Evolutionary conservation across 352 stramenopile species (phyloP).

Genomic region (Phytopythium chamaehyphon): DNA sequence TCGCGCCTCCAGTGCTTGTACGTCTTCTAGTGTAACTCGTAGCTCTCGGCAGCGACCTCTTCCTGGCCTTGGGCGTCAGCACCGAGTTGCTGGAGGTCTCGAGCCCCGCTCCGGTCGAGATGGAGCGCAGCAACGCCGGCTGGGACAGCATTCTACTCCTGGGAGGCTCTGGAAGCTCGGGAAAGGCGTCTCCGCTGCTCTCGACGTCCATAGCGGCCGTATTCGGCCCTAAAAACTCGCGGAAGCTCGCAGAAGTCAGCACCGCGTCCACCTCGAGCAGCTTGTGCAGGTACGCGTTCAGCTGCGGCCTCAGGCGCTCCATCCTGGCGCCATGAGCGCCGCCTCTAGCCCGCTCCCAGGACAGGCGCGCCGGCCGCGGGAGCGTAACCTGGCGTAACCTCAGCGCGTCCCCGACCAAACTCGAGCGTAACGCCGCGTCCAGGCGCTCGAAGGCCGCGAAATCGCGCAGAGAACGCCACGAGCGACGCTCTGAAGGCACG

Average conservation of each 20-base stretch:
- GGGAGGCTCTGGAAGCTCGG: background rate
- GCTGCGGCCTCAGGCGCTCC: constrained; percentile 33
- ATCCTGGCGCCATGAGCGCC: constrained; percentile 17
- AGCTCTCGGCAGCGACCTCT: too few relatives aligned
- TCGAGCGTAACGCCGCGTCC: constrained; percentile 25
- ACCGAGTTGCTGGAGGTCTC: background rate
- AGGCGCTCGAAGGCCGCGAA: constrained; percentile 50
- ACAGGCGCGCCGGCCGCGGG: constrained; percentile 29
- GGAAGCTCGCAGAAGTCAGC: constrained; percentile 31
- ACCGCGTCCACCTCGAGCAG: constrained; percentile 55
- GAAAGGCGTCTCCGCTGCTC: constrained; percentile 6
- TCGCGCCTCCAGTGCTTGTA: too few relatives aligned
- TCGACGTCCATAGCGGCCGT: constrained; percentile 29
- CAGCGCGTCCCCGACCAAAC: constrained; percentile 20
- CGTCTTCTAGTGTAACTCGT: too few relatives aligned
- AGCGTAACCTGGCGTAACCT: constrained; percentile 37
- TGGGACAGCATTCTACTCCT: constrained; percentile 1
- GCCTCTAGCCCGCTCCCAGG: background rate
- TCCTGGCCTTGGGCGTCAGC: too few relatives aligned
- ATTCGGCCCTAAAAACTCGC: constrained; percentile 42
- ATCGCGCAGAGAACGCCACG: constrained; percentile 47
- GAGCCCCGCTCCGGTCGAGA: background rate
- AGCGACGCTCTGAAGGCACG: constrained; percentile 30
- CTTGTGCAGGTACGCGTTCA: constrained; percentile 62
- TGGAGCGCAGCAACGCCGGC: background rate